These are phyloP conservation scores for Gyrodon lividus DNA, from an alignment of 768 basidiomycete genomes.

Conservation along the genomic window DNA sequence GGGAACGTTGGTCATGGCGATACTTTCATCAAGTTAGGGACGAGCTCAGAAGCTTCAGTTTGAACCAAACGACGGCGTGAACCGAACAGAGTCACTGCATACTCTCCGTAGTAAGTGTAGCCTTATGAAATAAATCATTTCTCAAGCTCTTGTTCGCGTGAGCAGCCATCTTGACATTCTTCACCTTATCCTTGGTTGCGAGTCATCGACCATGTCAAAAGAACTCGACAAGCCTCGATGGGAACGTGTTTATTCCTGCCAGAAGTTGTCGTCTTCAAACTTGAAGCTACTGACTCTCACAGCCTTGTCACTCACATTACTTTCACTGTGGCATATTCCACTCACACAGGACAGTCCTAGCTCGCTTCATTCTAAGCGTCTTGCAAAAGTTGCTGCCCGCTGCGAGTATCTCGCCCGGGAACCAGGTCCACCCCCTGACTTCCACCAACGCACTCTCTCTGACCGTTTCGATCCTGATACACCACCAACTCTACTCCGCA, in stretches of 20 bases:
- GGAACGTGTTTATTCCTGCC: background rate
- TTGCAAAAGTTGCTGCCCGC: background rate
- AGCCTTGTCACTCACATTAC: background rate
- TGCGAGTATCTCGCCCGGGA: slow-evolving; percentile 3
- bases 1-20: background rate
- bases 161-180: too few species aligned
- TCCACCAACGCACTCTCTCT: slow-evolving; percentile 48
- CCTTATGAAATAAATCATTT: too few species aligned
- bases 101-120: too few species aligned
- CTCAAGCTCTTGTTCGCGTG: too few species aligned
- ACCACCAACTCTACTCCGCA: slow-evolving; percentile 63
- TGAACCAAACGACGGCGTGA: too few species aligned
- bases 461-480: slow-evolving; percentile 71
- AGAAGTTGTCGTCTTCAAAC: background rate
- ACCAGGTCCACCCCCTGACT: slow-evolving; percentile 43
- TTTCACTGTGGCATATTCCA: background rate
- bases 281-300: background rate
- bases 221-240: background rate
- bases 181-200: too few species aligned
- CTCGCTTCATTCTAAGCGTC: background rate
- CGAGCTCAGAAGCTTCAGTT: too few species aligned
- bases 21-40: too few species aligned
- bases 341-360: background rate
- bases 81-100: too few species aligned
- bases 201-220: too few species aligned